Evolutionary conservation across 495 filamentous ascomycete species (phyloP).

Genomic region (Choiromyces venosus): DNA sequence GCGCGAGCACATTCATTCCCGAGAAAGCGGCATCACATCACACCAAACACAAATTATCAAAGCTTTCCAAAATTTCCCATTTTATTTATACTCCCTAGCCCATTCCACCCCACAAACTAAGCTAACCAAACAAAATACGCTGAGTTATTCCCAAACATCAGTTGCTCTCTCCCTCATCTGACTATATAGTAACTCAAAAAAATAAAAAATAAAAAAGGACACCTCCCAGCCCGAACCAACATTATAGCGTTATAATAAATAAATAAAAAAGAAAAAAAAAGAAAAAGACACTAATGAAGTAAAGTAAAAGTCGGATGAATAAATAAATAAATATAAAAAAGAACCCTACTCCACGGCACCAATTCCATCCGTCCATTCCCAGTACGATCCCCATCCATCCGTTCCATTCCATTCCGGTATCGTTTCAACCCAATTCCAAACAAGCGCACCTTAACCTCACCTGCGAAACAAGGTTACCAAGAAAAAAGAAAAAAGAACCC

Average conservation of each 20-base stretch:
- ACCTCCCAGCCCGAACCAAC: not conserved
- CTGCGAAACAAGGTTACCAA: not conserved
- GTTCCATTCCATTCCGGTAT: slow-evolving; percentile 9
- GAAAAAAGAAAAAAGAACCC: too few species aligned
- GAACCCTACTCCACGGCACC: slow-evolving; percentile 4
- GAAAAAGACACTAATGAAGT: slow-evolving; percentile 11
- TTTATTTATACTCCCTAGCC: not conserved
- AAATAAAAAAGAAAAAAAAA: slow-evolving; percentile 11
- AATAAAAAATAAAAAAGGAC: not conserved
- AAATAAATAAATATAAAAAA: not conserved
- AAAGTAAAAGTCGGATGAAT: too few species aligned
- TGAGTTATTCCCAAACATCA: not conserved
- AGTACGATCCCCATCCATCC: slow-evolving; percentile 28
- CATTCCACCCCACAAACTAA: not conserved
- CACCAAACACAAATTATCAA: not conserved
- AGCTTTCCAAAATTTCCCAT: not conserved
- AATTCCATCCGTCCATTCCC: slow-evolving; percentile 9
- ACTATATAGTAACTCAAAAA: not conserved
- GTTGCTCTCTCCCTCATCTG: not conserved
- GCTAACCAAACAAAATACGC: not conserved
- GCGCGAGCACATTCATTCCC: too few species aligned
- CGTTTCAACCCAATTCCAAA: not conserved
- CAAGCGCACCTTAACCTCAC: not conserved
- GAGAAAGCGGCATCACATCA: not conserved
- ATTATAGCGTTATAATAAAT: slow-evolving; percentile 7